phyloP scores from a whole-genome alignment of 2,329 filamentous ascomycete genomes.

The Ascochyta pisi region DNA sequence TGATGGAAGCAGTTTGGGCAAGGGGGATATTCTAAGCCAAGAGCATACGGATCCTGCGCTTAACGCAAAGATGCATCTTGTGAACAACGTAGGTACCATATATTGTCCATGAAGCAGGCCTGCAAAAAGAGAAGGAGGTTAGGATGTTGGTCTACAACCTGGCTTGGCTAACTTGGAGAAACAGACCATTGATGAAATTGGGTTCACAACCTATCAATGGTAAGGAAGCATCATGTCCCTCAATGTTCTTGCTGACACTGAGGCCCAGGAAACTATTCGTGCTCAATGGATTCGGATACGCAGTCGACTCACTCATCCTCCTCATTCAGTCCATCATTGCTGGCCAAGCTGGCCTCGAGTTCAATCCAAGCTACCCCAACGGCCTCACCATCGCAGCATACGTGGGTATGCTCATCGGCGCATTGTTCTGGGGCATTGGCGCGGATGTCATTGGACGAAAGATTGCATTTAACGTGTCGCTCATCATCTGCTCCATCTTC shows the following conservation, averaged over 20 bases:
- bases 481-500: conserved; percentile 68
- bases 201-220: conserved; percentile 62
- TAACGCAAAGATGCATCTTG: conserved; percentile 71
- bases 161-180: not conserved
- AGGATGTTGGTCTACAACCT: not conserved
- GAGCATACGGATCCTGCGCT: conserved; percentile 68
- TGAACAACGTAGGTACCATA: conserved; percentile 65
- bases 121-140: not conserved
- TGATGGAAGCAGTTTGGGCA: conserved; percentile 28
- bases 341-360: conserved; percentile 64
- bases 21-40: conserved; percentile 62
- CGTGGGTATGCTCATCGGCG: conserved; percentile 62
- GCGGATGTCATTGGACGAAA: conserved; percentile 73
- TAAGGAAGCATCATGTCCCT: conserved; percentile 25
- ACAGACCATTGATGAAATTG: conserved; percentile 60
- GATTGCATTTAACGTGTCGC: conserved; percentile 71
- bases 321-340: conserved; percentile 70
- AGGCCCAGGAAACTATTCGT: conserved; percentile 58
- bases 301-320: conserved; percentile 63
- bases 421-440: conserved; percentile 72
- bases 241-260: not conserved
- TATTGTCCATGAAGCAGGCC: not conserved
- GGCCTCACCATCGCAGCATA: conserved; percentile 70
- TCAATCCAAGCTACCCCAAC: conserved; percentile 61
- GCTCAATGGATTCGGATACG: conserved; percentile 68